Base-by-base conservation (phyloP, 352 stramenopile species). In the Phytophthora syringae region DNA sequence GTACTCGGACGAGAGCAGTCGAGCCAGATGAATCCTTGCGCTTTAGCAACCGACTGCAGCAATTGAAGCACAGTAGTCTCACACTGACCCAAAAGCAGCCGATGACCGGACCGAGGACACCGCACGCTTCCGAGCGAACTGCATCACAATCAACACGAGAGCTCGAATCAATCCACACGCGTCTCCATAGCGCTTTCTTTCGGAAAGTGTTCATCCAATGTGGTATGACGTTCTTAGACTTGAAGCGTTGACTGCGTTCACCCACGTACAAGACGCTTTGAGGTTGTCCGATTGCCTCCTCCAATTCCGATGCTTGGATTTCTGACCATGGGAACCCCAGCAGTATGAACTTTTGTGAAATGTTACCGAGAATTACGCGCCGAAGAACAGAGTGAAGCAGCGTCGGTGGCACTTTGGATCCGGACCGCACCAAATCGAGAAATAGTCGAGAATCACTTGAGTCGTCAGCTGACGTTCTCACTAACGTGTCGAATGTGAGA, bases 321-420 rank as follows among this genome's bases (percentile, higher is more conserved):
- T 75, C 21, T 2, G 39, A 48, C 71, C 74, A 80, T 16, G 76
- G 74, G 15, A 89, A 89, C 0, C 69, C 78, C 5, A 69, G 21
- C 10, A 89, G n/a, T 18, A 89, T 21, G 43, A 85, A 79, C 22
- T 78, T 77, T 34, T 84, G 76, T 0, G 45, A 39, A 21, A 43
- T 36, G 9, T 49, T 51, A 15, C 67, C 56, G 18, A 72, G 34
- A 39, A 76, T 36, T n/a, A 61, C 28, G 2, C 58, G 67, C 16
- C 64, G 67, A 36, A 88, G 37, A 1, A 72, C 48, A 0, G 72
- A 58, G 0, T 84, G 52, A 21, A 89, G 27, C 30, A 71, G 37
- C 21, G 60, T 60, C 3, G 44, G 18, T 4, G 70, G 57, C 11
- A 86, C 25, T 0, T 32, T 65, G 1, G 76, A 64, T 20, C 64